These are phyloP conservation scores for Boletus insuetus DNA, from an alignment of 768 basidiomycete species.

Conservation along the genomic window DNA sequence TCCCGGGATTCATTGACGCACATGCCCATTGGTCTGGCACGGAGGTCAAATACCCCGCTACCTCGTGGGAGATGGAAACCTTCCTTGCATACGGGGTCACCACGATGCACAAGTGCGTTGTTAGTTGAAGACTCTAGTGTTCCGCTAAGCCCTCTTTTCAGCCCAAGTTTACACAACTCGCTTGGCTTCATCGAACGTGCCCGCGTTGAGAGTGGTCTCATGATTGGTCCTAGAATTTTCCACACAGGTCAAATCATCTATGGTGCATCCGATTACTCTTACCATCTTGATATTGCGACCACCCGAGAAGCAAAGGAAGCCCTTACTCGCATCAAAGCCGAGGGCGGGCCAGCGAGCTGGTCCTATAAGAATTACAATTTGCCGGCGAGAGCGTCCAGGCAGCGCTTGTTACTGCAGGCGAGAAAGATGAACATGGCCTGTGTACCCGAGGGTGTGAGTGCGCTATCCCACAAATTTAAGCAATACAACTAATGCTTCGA, in stretches of 20 bases:
- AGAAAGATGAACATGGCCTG: conserved; percentile 65
- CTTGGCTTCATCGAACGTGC: conserved; percentile 63
- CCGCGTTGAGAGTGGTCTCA: conserved; percentile 64
- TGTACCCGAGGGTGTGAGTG: conserved; percentile 62
- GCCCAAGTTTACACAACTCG: conserved; percentile 64
- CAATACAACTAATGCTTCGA: not conserved
- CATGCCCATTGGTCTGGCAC: conserved; percentile 74
- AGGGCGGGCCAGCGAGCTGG: conserved; percentile 66
- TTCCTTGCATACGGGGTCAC: conserved; percentile 78
- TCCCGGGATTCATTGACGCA: conserved; percentile 74
- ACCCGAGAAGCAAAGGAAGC: conserved; percentile 63
- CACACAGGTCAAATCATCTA: conserved; percentile 63
- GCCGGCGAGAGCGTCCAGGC: conserved; percentile 66
- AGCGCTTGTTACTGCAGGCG: conserved; percentile 60
- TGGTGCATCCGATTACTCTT: conserved; percentile 45
- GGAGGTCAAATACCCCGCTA: conserved; percentile 49
- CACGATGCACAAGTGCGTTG: conserved; percentile 67
- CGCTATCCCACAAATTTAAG: not conserved
- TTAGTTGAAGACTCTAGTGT: not conserved
- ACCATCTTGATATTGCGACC: conserved; percentile 64
- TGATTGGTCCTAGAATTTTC: conserved; percentile 71
- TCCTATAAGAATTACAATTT: conserved; percentile 81
- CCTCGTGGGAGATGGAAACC: conserved; percentile 72
- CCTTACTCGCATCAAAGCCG: conserved; percentile 63
- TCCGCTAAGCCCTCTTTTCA: conserved; percentile 21